These are phyloP conservation scores for Physcia stellaris DNA, from an alignment of 495 filamentous ascomycete genomes.

Conservation along the genomic window DNA sequence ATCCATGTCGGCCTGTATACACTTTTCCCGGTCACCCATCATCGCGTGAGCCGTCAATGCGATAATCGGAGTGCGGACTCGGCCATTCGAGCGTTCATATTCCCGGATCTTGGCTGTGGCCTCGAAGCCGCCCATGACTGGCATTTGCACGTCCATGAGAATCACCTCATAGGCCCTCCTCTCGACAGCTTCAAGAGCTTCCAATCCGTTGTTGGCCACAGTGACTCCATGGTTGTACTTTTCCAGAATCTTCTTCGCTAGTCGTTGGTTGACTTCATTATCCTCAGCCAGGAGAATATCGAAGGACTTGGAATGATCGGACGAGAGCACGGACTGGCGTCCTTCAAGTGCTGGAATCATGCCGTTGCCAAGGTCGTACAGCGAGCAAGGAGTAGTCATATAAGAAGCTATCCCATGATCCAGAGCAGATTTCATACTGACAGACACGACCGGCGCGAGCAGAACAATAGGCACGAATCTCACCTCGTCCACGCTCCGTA, in stretches of 20 bases:
- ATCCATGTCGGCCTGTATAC: constrained; percentile 97
- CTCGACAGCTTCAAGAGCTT: constrained; percentile 82
- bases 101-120: constrained; percentile 94
- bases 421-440: constrained; percentile 86
- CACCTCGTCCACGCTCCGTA: constrained; percentile 83
- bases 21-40: constrained; percentile 97
- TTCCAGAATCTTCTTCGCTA: constrained; percentile 94
- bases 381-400: constrained; percentile 94
- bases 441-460: constrained; percentile 77
- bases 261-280: constrained; percentile 92
- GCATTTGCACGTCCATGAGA: constrained; percentile 99
- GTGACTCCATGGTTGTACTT: constrained; percentile 97
- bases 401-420: constrained; percentile 96
- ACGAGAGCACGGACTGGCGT: constrained; percentile 77
- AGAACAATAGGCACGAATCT: constrained; percentile 97
- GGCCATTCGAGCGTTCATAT: constrained; percentile 66
- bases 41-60: constrained; percentile 97
- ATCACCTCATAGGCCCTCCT: constrained; percentile 74
- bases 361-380: constrained; percentile 93
- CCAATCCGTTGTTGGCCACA: constrained; percentile 87
- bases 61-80: constrained; percentile 85
- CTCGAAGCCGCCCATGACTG: constrained; percentile 98
- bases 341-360: constrained; percentile 98
- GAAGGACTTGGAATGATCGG: constrained; percentile 90
- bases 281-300: constrained; percentile 94